phyloP scores from a whole-genome alignment of 352 stramenopile genomes.

The Phytophthora capsici region DNA sequence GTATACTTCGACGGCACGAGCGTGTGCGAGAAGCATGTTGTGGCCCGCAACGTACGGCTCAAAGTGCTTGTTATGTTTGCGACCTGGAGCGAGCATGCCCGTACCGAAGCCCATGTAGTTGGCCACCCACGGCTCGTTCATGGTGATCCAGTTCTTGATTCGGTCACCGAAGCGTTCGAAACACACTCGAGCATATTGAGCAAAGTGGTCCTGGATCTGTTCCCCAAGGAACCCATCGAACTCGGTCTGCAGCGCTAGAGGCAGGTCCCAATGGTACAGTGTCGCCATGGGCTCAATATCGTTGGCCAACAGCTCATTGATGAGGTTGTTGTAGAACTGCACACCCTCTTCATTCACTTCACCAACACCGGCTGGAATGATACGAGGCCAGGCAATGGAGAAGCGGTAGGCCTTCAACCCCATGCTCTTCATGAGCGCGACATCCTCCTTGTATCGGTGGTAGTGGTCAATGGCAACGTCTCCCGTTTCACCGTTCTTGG shows the following conservation, averaged over 20 bases:
- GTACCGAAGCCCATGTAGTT: constrained; percentile 85
- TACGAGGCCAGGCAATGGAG: constrained; percentile 91
- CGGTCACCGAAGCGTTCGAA: constrained; percentile 92
- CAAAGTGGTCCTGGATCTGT: constrained; percentile 61
- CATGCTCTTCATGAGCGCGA: constrained; percentile 91
- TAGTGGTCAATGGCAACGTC: constrained; percentile 93
- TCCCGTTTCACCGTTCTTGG: constrained; percentile 77
- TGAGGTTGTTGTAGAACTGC: constrained; percentile 91
- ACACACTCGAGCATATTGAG: constrained; percentile 84
- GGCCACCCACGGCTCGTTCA: constrained; percentile 92
- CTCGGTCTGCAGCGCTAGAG: constrained; percentile 67
- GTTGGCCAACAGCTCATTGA: constrained; percentile 82
- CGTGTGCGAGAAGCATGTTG: constrained; percentile 90
- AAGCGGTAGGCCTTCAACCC: constrained; percentile 92
- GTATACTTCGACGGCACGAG: constrained; percentile 85
- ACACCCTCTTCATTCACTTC: constrained; percentile 86
- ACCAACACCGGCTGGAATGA: constrained; percentile 87
- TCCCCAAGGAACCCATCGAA: constrained; percentile 69
- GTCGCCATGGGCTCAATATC: constrained; percentile 90
- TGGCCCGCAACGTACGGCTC: constrained; percentile 87
- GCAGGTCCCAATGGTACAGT: constrained; percentile 86
- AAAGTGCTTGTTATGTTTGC: constrained; percentile 45
- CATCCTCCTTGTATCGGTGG: constrained; percentile 87
- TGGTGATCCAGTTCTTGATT: constrained; percentile 93
- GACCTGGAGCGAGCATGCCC: constrained; percentile 81